Base-by-base conservation (phyloP, 768 basidiomycete species). In the Lactarius quietus region DNA sequence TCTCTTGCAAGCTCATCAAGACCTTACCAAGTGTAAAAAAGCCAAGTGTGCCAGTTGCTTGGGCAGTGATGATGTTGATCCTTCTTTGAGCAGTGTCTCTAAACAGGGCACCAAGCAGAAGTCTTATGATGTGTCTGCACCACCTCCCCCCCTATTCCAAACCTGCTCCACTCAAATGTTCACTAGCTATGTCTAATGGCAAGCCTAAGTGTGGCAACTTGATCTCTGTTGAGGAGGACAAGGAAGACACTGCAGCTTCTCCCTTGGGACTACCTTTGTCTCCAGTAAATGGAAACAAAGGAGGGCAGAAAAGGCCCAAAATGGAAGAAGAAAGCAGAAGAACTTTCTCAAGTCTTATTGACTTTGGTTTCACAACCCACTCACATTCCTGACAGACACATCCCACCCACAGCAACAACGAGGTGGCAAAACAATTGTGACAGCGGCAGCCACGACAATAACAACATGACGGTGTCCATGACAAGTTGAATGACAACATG, bases 261-360 rank as follows among this genome's bases (percentile, higher is more conserved):
- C 62, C 59, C 29, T 23, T 55, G 35, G 45, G 58, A 43, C 45
- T 20, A 43, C 3, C 55, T 23, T 4, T 33, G 10, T 26, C 61
- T 0, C 56, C 54, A 18, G 1, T 41, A 41, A 63, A 68, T 9
- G 72, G 70, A 26, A 73, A 75, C 71, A 68, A 73, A 60, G 43
- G 74, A 57, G 70, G 76, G 55, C 70, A 70, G 61, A 94, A 91
- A 76, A 93, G 89, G 73, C 91, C 90, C 28, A 94, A 97, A 81
- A 98, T 95, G 0, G 97, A 99, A 75, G 97, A 98, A 76, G 97
- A 98, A 74, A 99, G 77, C 83, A 97, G 45, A 87, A 85, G 77
- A 98, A 98, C 77, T 98, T 99, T 77, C 78, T 99, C 66, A 96
- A 98, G 76, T n/a, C n/a, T n/a, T n/a, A n/a, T n/a, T n/a, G n/a